Evolutionary conservation across 306 rosid species (phyloP).

Genomic region (Quercus robur): DNA sequence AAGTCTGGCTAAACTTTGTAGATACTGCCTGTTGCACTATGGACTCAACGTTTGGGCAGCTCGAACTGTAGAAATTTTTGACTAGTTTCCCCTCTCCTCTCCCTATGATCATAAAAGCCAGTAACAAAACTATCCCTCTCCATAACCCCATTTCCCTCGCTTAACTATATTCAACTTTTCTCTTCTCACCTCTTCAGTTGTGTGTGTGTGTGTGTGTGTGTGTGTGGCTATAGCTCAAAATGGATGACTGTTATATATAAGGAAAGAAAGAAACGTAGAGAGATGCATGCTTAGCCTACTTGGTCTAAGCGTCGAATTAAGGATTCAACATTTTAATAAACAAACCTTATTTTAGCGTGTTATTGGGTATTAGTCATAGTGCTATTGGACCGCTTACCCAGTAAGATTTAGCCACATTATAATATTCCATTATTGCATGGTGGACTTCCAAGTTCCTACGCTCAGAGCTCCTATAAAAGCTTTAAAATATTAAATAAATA

Average conservation of each 20-base stretch:
- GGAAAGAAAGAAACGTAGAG: background rate
- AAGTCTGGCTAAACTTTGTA: conserved; percentile 46
- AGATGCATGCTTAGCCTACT: background rate
- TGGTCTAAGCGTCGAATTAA: conserved; percentile 14
- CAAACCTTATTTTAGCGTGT: background rate
- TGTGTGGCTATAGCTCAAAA: background rate
- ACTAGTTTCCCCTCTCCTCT: conserved; percentile 41
- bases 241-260: background rate
- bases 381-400: background rate
- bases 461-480: background rate
- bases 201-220: too few relatives aligned
- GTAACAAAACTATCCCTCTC: conserved; percentile 16
- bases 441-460: background rate
- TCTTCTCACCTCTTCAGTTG: background rate
- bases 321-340: conserved; percentile 15
- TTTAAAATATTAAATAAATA: background rate
- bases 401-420: background rate
- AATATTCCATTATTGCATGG: background rate
- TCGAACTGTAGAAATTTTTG: conserved; percentile 52
- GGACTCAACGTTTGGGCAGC: conserved; percentile 66
- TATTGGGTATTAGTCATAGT: conserved; percentile 18
- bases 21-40: conserved; percentile 64
- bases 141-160: conserved; percentile 23
- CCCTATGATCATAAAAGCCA: conserved; percentile 13
- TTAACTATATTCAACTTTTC: background rate